Percentiles rank a stretch among this genome's conserved stretches.
Evolutionary conservation across 2,329 filamentous ascomycete species (phyloP).

Genomic region (Helotiales sp.): DNA sequence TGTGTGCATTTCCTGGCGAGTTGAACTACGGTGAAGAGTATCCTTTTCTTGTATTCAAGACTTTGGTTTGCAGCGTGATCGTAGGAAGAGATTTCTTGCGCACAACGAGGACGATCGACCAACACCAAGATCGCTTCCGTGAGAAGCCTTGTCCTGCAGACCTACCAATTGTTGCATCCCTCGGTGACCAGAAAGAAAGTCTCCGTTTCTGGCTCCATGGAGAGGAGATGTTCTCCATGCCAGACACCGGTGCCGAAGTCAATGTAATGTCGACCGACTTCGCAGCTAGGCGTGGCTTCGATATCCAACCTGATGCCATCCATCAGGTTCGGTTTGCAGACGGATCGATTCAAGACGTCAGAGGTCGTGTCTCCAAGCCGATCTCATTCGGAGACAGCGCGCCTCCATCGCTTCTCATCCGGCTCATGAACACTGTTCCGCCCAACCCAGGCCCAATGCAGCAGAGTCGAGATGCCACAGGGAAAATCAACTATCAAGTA

Average conservation of each 20-base stretch:
- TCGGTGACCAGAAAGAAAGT: neutral
- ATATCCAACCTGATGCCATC: neutral
- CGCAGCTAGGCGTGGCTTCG: neutral
- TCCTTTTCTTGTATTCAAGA: neutral
- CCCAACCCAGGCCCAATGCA: neutral
- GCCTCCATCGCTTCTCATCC: neutral
- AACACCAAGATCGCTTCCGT: neutral
- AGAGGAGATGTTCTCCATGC: neutral
- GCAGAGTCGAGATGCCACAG: neutral
- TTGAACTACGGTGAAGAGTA: neutral
- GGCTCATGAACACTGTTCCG: neutral
- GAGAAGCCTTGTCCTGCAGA: neutral
- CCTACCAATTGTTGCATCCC: neutral
- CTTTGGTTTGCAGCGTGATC: neutral
- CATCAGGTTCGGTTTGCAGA: neutral
- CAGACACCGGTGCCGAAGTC: neutral
- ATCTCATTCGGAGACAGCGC: neutral
- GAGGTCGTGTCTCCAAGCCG: neutral
- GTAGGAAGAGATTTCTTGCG: neutral
- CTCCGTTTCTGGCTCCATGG: neutral
- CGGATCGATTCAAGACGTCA: neutral
- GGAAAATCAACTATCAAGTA: neutral
- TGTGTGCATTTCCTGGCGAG: neutral
- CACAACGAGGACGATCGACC: neutral
- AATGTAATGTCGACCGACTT: neutral